Conservation (phyloP, 441 rosid genomes). For the Corymbia citriodora region DNA sequence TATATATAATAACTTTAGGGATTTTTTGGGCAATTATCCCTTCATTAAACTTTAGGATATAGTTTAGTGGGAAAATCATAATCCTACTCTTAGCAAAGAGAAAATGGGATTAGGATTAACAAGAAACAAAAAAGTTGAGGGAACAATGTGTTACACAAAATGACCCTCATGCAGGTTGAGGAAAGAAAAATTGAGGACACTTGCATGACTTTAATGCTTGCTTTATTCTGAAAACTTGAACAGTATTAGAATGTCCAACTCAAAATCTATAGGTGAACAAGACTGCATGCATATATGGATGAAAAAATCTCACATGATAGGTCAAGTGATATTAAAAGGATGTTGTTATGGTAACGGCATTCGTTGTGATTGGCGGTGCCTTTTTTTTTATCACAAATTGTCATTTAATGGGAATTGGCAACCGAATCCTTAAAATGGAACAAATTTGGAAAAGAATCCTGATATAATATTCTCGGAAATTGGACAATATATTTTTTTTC, state of each 20-base stretch:
- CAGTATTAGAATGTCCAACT: not conserved
- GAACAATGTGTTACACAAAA: not conserved
- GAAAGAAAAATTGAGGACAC: not conserved
- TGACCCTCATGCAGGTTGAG: not conserved
- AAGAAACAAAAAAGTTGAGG: not conserved
- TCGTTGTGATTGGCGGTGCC: not conserved
- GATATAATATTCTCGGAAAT: not conserved
- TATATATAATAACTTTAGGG: too few relatives aligned
- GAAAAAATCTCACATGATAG: too few relatives aligned
- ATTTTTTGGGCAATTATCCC: too few relatives aligned
- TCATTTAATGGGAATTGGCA: not conserved
- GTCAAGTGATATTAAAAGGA: too few relatives aligned
- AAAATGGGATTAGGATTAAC: not conserved
- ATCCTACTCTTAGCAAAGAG: not conserved
- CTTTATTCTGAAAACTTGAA: not conserved
- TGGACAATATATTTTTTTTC: too few relatives aligned
- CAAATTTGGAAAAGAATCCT: not conserved
- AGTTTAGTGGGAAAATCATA: not conserved
- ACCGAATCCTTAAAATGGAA: not conserved
- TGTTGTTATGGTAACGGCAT: not conserved
- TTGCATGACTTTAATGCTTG: not conserved
- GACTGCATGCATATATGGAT: too few relatives aligned
- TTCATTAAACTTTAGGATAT: not conserved
- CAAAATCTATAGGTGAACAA: accelerated
- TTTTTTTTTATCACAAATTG: not conserved